These are phyloP conservation scores for Litsea cubeba DNA, from an alignment of 164 flowering plant species.

Conservation along the genomic window DNA sequence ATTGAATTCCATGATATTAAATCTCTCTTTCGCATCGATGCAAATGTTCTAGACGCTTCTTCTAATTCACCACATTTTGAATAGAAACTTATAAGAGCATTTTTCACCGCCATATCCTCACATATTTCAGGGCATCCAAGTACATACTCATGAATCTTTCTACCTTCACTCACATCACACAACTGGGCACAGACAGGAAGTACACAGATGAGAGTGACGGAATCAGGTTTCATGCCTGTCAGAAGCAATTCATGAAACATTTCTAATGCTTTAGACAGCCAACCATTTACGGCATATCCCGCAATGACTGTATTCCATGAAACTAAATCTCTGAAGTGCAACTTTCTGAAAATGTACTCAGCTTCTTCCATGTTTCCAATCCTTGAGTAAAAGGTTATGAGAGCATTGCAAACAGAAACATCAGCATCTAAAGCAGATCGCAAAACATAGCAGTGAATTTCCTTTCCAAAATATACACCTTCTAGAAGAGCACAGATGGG, in stretches of 20 bases:
- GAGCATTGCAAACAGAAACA: constrained; percentile 55
- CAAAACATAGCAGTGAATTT: constrained; percentile 54
- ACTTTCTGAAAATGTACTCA: constrained; percentile 43
- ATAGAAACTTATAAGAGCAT: constrained; percentile 69
- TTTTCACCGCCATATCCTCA: constrained; percentile 46
- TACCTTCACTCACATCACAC: constrained; percentile 33
- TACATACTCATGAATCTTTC: constrained; percentile 55
- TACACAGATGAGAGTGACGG: constrained; percentile 52
- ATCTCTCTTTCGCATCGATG: constrained; percentile 40
- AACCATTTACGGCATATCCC: constrained; percentile 53
- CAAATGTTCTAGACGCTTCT: constrained; percentile 46
- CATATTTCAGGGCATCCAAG: constrained; percentile 30
- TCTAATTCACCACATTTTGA: constrained; percentile 42
- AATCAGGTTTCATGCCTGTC: constrained; percentile 30
- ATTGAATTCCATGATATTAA: constrained; percentile 81
- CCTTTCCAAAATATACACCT: constrained; percentile 35
- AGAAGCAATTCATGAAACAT: constrained; percentile 41
- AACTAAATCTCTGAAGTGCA: constrained; percentile 56
- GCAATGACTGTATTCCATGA: constrained; percentile 83
- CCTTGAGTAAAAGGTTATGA: constrained; percentile 67
- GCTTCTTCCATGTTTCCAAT: constrained; percentile 44
- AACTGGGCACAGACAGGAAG: constrained; percentile 65
- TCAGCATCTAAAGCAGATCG: constrained; percentile 30
- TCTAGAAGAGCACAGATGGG: constrained; percentile 53
- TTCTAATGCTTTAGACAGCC: constrained; percentile 42